Conservation (phyloP, 2,329 filamentous ascomycete genomes). For the Trichoderma aggressivum region DNA sequence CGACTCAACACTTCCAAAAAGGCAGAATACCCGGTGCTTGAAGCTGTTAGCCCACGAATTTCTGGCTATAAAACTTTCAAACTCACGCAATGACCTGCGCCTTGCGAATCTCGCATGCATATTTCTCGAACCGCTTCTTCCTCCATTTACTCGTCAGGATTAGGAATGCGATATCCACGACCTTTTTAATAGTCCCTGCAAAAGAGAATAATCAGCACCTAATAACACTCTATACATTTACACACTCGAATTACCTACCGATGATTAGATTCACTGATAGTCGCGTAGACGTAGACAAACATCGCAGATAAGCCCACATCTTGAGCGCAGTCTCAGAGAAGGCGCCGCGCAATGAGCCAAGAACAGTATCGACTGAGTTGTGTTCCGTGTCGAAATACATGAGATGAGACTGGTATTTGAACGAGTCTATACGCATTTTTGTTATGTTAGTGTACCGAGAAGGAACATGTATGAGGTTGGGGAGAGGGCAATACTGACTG, state of each 20-base stretch:
- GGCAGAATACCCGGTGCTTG: conserved; percentile 65
- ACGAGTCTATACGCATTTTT: conserved; percentile 52
- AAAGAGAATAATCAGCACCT: background rate
- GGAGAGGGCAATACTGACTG: conserved; percentile 41
- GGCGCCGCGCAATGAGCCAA: conserved; percentile 70
- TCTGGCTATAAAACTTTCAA: background rate
- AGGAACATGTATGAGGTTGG: background rate
- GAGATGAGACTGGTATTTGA: conserved; percentile 80
- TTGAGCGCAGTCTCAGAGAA: conserved; percentile 79
- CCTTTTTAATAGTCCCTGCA: conserved; percentile 60
- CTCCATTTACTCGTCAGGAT: conserved; percentile 58
- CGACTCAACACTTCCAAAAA: conserved; percentile 64
- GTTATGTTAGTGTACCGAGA: background rate
- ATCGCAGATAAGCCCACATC: conserved; percentile 59
- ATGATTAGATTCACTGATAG: conserved; percentile 60
- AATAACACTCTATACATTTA: background rate
- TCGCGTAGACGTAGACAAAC: conserved; percentile 54
- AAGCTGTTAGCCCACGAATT: conserved; percentile 16
- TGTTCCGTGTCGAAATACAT: conserved; percentile 80
- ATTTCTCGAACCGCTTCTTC: conserved; percentile 45
- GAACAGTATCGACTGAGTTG: conserved; percentile 67
- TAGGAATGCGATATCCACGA: conserved; percentile 61
- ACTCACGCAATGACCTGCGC: conserved; percentile 61
- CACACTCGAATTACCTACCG: conserved; percentile 45
- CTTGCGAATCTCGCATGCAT: conserved; percentile 58